Evolutionary conservation across 2,329 filamentous ascomycete genomes (phyloP).

Genomic region (Apiospora sp.): DNA sequence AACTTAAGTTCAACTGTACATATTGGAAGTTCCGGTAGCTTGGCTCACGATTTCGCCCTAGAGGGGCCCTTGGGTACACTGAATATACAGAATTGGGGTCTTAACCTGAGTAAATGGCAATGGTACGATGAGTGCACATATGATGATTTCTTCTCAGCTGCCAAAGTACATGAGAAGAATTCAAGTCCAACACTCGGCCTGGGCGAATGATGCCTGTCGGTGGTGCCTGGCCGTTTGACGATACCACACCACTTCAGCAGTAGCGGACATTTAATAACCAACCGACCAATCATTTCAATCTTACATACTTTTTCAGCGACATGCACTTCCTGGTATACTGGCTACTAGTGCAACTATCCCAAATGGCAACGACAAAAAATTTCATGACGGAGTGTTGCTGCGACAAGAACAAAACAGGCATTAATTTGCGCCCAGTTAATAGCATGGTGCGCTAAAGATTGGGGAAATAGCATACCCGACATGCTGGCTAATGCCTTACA

Average conservation of each 20-base stretch:
- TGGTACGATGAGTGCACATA: background rate
- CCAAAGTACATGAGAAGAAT: background rate
- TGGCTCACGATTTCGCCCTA: slow-evolving; percentile 12
- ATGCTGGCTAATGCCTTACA: background rate
- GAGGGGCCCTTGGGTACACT: background rate
- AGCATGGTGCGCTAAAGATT: background rate
- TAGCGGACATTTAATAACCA: background rate
- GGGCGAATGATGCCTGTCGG: background rate
- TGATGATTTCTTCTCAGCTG: background rate
- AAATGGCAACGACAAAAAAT: background rate
- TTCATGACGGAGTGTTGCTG: background rate
- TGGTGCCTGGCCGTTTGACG: slow-evolving; percentile 9
- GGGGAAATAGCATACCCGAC: background rate
- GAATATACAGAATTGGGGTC: background rate
- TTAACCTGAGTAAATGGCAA: background rate
- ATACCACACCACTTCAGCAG: background rate
- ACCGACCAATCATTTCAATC: background rate
- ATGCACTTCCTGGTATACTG: background rate
- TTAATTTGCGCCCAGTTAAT: background rate
- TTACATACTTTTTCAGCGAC: background rate
- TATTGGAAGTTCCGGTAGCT: background rate
- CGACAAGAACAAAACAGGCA: background rate
- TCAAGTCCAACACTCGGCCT: background rate
- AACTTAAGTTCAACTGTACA: slow-evolving; percentile 2
- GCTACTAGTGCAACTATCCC: too few relatives aligned